These are phyloP conservation scores for Metarhizium album DNA, from an alignment of 2,329 filamentous ascomycete species.

Conservation along the genomic window DNA sequence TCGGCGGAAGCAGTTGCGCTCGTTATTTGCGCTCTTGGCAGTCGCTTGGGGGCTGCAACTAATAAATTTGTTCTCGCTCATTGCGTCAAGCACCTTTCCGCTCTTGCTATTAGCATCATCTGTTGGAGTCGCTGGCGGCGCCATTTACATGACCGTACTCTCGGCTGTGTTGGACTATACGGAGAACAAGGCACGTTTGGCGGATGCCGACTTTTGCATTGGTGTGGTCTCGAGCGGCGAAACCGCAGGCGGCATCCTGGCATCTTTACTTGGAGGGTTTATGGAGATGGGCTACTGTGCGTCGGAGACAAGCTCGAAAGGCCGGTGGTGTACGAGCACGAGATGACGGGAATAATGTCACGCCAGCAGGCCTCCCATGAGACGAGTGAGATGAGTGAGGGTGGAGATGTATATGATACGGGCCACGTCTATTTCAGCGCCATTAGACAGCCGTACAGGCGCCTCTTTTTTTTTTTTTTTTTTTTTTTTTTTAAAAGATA, in stretches of 20 bases:
- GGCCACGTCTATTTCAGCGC: too few relatives aligned
- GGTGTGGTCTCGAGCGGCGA: neutral
- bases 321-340: neutral
- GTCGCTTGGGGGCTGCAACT: neutral
- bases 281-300: neutral
- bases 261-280: neutral
- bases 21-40: neutral
- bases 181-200: neutral
- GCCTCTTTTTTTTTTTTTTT: too few relatives aligned
- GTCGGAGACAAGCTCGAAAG: neutral
- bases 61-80: neutral
- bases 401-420: too few relatives aligned
- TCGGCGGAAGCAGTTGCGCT: neutral
- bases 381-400: too few relatives aligned
- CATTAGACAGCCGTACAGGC: too few relatives aligned
- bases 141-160: neutral
- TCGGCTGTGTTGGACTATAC: neutral
- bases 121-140: neutral
- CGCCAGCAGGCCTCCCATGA: too few relatives aligned
- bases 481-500: too few relatives aligned
- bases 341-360: neutral
- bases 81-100: neutral
- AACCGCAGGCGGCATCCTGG: neutral
- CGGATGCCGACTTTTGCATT: neutral
- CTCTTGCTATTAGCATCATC: neutral